A percentile compares a stretch with the other conserved stretches of the same genome.
These are phyloP conservation scores for Teunomyces aglyptinius DNA, from an alignment of 805 yeast species.

Conservation along the genomic window DNA sequence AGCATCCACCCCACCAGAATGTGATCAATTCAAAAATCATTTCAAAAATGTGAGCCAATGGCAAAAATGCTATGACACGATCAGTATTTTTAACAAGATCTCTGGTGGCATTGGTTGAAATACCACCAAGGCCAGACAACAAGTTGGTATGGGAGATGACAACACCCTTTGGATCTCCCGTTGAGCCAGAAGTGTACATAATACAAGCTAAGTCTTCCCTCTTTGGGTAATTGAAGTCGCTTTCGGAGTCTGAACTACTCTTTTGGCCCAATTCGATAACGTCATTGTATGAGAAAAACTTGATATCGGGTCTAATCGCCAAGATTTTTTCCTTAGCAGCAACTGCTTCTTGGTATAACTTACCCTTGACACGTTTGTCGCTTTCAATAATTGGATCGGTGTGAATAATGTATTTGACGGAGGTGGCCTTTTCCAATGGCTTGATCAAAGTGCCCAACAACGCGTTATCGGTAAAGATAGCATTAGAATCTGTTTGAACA, in stretches of 20 bases:
- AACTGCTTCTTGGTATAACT: constrained; percentile 54
- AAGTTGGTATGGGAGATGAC: constrained; percentile 65
- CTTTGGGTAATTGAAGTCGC: constrained; percentile 27
- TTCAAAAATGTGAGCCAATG: constrained; percentile 95
- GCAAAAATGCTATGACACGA: constrained; percentile 82
- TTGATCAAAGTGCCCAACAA: constrained; percentile 63
- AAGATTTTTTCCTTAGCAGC: constrained; percentile 58
- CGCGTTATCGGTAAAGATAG: constrained; percentile 79
- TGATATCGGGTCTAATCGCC: constrained; percentile 73
- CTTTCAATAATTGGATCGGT: constrained; percentile 55
- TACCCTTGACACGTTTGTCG: constrained; percentile 66
- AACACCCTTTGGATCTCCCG: constrained; percentile 86
- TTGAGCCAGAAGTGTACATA: constrained; percentile 87
- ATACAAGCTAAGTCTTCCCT: constrained; percentile 67
- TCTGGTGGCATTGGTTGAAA: constrained; percentile 58
- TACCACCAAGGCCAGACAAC: constrained; percentile 86
- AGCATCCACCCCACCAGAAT: constrained; percentile 84
- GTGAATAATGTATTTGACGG: constrained; percentile 70
- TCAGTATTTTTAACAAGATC: constrained; percentile 54
- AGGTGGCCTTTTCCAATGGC: constrained; percentile 64
- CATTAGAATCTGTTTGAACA: constrained; percentile 74
- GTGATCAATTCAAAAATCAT: constrained; percentile 76
- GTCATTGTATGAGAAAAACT: constrained; percentile 64
- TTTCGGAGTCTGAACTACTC: constrained; percentile 1
- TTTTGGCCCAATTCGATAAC: constrained; percentile 57